Percentiles rank a stretch among this genome's conserved stretches.
These are phyloP conservation scores for Rhodosporidiobolus sp. DNA, from an alignment of 768 basidiomycete species.

Conservation along the genomic window DNA sequence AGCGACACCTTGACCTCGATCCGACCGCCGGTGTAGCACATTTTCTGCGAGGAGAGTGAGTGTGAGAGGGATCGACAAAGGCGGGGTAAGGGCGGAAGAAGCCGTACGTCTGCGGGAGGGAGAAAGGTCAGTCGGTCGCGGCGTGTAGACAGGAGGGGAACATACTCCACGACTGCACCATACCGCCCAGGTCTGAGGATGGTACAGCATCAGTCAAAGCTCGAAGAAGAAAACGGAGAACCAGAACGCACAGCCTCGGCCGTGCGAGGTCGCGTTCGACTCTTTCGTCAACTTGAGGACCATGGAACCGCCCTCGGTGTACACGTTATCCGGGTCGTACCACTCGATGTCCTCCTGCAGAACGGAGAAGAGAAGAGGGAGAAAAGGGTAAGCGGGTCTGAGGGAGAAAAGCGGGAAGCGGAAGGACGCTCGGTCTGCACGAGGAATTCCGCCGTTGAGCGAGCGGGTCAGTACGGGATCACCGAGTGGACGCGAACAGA, in stretches of 20 bases:
- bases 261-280: conserved; percentile 10
- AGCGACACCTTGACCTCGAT: conserved; percentile 23
- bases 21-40: conserved; percentile 28
- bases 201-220: neutral
- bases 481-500: no score
- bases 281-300: conserved; percentile 13
- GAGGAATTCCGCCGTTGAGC: neutral
- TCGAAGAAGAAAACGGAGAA: neutral
- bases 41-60: neutral
- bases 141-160: no score
- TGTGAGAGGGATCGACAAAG: neutral
- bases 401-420: neutral
- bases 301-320: conserved; percentile 47
- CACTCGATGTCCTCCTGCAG: conserved; percentile 40
- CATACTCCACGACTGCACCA: neutral
- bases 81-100: no score
- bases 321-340: conserved; percentile 49
- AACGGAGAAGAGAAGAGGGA: no score
- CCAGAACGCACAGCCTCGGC: conserved; percentile 1
- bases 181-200: neutral
- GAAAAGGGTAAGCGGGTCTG: neutral
- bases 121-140: no score
- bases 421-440: neutral
- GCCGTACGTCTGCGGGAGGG: no score
- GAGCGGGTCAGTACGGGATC: no score